These are phyloP conservation scores for Phyllosticta paracitricarpa DNA, from an alignment of 2,329 filamentous ascomycete genomes.

Conservation along the genomic window DNA sequence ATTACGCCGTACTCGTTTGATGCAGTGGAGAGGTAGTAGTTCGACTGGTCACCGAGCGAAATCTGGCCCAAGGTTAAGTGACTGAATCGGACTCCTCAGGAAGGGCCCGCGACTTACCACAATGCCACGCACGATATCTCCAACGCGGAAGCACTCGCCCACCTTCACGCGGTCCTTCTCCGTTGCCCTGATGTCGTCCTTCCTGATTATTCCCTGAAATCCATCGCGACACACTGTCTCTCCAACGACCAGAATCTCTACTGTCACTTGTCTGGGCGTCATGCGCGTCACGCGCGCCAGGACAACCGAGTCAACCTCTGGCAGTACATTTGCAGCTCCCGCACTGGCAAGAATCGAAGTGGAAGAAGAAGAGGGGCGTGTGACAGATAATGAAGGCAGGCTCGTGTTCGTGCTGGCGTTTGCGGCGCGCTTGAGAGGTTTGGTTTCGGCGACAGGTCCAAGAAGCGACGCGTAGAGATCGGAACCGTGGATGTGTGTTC, in stretches of 20 bases:
- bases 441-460: conserved; percentile 47
- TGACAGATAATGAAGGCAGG: conserved; percentile 27
- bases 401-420: conserved; percentile 44
- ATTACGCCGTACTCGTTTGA: conserved; percentile 88
- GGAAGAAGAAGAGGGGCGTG: conserved; percentile 18
- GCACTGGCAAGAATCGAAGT: conserved; percentile 12
- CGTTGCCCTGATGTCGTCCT: conserved; percentile 80
- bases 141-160: conserved; percentile 81
- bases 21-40: conserved; percentile 90
- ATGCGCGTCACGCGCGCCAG: conserved; percentile 80
- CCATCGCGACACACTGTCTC: conserved; percentile 54
- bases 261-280: conserved; percentile 71
- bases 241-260: conserved; percentile 74
- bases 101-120: conserved; percentile 48
- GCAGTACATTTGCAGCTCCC: conserved; percentile 60
- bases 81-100: neutral
- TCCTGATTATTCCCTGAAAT: conserved; percentile 78
- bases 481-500: conserved; percentile 70
- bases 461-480: conserved; percentile 75
- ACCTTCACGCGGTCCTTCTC: conserved; percentile 94
- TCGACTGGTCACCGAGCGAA: conserved; percentile 83
- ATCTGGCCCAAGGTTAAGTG: conserved; percentile 43
- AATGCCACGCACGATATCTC: conserved; percentile 78
- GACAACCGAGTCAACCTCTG: conserved; percentile 69
- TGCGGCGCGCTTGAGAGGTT: conserved; percentile 37